These are phyloP conservation scores for Kentomonas sorsogonicus DNA, from an alignment of 208 protist species.

Conservation along the genomic window DNA sequence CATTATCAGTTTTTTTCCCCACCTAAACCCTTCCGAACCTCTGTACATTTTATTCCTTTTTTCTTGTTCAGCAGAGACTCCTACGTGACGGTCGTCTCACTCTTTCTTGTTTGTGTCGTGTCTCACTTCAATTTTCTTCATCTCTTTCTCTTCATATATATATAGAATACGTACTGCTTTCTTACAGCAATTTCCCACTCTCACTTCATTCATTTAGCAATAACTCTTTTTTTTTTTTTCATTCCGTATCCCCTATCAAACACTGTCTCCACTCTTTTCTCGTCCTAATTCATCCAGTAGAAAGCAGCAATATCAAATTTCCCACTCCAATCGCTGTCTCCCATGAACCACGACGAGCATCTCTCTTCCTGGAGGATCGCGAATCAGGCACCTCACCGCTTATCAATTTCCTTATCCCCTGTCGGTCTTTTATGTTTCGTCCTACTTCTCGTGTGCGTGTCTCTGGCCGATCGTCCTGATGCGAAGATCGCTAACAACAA, in stretches of 20 bases:
- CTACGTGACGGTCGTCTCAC: background rate
- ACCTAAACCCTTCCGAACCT: background rate
- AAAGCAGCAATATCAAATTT: background rate
- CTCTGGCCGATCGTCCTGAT: background rate
- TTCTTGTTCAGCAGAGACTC: background rate
- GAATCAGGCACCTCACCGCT: background rate
- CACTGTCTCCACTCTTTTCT: background rate
- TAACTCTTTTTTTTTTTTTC: slow-evolving; percentile 8
- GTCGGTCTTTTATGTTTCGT: background rate
- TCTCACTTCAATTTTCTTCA: background rate
- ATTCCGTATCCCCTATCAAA: background rate
- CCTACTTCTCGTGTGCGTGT: background rate
- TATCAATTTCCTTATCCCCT: background rate
- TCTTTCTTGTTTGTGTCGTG: background rate
- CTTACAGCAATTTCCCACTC: background rate
- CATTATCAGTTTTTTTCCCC: slow-evolving; percentile 1
- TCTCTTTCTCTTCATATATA: background rate
- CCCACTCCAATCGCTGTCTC: too few relatives aligned
- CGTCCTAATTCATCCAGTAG: background rate
- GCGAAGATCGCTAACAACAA: background rate
- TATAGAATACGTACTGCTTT: background rate
- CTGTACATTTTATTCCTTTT: background rate
- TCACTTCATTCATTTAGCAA: background rate
- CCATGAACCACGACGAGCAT: too few relatives aligned
- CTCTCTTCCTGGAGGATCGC: too few relatives aligned